Base-by-base conservation (phyloP, 345 rosid genomes). In the Rhodomyrtus tomentosa region DNA sequence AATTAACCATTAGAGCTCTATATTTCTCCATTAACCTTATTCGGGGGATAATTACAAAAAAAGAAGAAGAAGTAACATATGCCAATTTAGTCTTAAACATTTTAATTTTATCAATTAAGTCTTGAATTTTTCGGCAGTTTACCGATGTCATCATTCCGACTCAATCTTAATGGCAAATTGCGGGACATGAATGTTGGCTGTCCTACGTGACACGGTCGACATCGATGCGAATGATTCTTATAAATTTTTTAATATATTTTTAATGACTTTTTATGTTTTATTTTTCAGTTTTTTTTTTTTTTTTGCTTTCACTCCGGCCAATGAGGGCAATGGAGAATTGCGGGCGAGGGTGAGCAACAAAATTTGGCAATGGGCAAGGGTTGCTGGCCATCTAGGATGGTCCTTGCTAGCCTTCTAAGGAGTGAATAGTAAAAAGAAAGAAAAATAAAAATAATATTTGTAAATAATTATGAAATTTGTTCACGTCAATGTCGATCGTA, bases 401-500 rank as follows among this genome's bases (percentile, higher is more conserved):
- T 21, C 53, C 20, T 20, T 0, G 24, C 10, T 3, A 4, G 13
- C 76, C 38, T 24, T 68, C 32, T 32, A 0, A 7, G 76, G 13
- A 18, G 24, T 7, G 45, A 32, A 68, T 0, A 2, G 45, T 5
- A 24, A 68, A 36, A 16, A 18, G 76, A 68, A 68, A 68, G 1
- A 62, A 32, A 18, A 0, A 16, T 7, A 29, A 16, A 7, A 49
- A n/a, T 18, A 59, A 59, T 16, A 15, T 59, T 7, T 15, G 21
- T 29, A 29, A 29, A 59, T 45, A 29, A 14, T 1, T 59, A 16
- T 2, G 15, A 29, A 59, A 59, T 29, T 27, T 3, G 3, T 59
- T 9, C 21, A 27, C 22, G 1, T 62, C 0, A 27, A 2, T 0
- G 0, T 0, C 7, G 0, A 0, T 27, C 1, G 13, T 27, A 3